Evolutionary conservation across 2,329 filamentous ascomycete species (phyloP), one percentile per base, ranked within the genome.

Genomic region (Beauveria sp.): DNA sequence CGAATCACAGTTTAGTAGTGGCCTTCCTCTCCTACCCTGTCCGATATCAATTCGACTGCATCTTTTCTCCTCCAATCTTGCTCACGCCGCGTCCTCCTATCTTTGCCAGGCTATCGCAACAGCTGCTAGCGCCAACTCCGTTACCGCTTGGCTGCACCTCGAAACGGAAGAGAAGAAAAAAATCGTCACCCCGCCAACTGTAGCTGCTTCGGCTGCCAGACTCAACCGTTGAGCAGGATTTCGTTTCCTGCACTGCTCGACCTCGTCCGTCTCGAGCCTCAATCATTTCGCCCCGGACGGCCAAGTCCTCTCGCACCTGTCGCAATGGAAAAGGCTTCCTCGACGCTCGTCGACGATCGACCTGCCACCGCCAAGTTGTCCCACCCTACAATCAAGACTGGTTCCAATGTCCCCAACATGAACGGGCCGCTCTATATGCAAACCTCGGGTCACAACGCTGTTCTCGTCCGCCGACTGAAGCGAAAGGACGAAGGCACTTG

Each of bases 401-500:
- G 67, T 58, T 68, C 72, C 59, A 73, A 71, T 69, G 72, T 68
- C 43, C 65, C 72, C 62, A 78, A 77, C 66, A 81, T 81, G 78
- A 81, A 82, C 67, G 79, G 80, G 3, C 81, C 81, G n/a, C 73
- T 84, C 55, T 85, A 85, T 69, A 81, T 79, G 78, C 82, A 84
- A 70, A 79, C 74, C 30, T 77, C 77, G 40, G 71, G 74, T 66
- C 78, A 77, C 70, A 83, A 81, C 63, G 78, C 79, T 52, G 78
- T 84, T 53, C 75, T 84, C 28, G 78, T 84, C 52, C 78, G 82
- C 67, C 81, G 83, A 66, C 74, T 81, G 65, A 87, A 82, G 76
- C 78, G 79, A 70, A 86, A 86, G 73, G 83, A 85, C 57, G 82
- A 88, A 66, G 80, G 85, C 60, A 78, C 85, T 46, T 76, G 83